Base-by-base conservation (phyloP, 192 early-diverging fungal species). In the Powellomyces hirtus region DNA sequence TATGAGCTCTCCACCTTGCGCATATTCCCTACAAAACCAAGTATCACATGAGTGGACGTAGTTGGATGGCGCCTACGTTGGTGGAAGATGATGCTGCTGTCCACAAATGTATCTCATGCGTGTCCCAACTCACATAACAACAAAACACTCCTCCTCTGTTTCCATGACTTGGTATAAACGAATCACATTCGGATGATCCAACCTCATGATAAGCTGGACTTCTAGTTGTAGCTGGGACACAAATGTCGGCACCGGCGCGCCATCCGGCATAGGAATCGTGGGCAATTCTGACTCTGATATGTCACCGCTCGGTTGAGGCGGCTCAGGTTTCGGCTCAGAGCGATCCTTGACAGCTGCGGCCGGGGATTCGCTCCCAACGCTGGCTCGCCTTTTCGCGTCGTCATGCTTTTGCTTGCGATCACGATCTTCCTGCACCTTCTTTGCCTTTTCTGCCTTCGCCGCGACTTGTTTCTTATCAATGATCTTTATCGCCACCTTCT, bases 91-190 rank as follows among this genome's bases (percentile, higher is more conserved):
- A 13, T 42, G 40, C 40, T 42, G 40, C 10, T 42, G 40, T 42
- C 40, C 10, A 42, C 40, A n/a, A n/a, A 13, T 42, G 40, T 10
- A 69, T 4, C 14, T 1, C 60, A 73, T n/a, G 11, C n/a, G 40
- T n/a, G n/a, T n/a, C n/a, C n/a, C n/a, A n/a, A 66, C 82, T 65
- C 68, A 86, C 86, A 88, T 88, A 52, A 88, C 78, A n/a, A 88
- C 79, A 61, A 79, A 86, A 44, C 80, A 83, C 66, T 88, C 86
- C 13, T 83, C 81, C 58, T 78, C 82, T 22, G 77, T 76, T 30
- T 88, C 86, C 74, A 88, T 81, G 24, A 88, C 81, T 55, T 85
- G 81, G 62, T 83, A 87, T 14, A 84, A 67, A 22, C 72, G 78
- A 40, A 88, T 87, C 31, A 88, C 71, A 68, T 88, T 85, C 1